Base-by-base conservation (phyloP, 257 asterid genomes). In the Lithospermum erythrorhizon region DNA sequence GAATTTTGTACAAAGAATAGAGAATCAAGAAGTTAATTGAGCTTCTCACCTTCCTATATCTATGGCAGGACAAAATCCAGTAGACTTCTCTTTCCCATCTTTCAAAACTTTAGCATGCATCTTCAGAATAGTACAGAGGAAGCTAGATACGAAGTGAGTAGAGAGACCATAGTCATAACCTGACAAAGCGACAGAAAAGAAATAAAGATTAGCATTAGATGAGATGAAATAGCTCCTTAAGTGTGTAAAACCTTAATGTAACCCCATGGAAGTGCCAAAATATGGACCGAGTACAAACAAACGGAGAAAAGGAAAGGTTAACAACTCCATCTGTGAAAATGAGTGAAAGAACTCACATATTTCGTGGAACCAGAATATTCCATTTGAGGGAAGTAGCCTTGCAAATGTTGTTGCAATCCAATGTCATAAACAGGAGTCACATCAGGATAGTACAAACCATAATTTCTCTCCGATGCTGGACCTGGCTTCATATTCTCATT, bases 401-500 rank as follows among this genome's bases (percentile, higher is more conserved):
- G 89, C 45, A 89, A 59, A 9, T 85, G 89, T 64, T 85, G 89
- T 64, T 78, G 89, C 45, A 89, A 59, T 21, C 94, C 95, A 20
- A 84, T 59, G 67, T 79, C 72, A 66, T 93, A 93, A 48, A 87
- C 99, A 1, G 94, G 87, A 56, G 80, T 72, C 7, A 87, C 97
- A 66, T 93, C 81, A 1, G 99, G 99, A 57, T 89, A 82, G 57
- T 75, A 84, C 58, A 93, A 67, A 7, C 99, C 99, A 45, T 84
- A 93, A 56, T 93, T 93, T 79, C 97, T 83, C 87, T 93, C 99
- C 0, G 99, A 89, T 1, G 59, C 51, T 5, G 99, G 99, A 37
- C 97, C 99, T 1, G 91, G 84, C 80, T 93, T 93, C 62, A 81
- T 37, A 71, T 93, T 66, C 84, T 89, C 99, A 9, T 93, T 93